Evolutionary conservation across 139 green algal species (phyloP), one percentile per base, ranked within the genome.

Genomic region (Nannochloris sp.): DNA sequence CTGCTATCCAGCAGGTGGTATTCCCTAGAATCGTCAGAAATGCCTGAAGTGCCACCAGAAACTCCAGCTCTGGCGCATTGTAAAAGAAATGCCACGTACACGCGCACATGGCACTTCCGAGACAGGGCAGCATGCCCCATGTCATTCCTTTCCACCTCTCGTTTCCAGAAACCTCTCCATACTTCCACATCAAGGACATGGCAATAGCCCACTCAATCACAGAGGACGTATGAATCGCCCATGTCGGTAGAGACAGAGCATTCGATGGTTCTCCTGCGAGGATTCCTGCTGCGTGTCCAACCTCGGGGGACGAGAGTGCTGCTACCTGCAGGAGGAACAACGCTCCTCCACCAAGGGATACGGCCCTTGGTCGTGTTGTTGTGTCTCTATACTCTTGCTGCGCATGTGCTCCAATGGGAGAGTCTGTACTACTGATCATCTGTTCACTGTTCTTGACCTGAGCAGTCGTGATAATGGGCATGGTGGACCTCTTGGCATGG

Each of bases 221-320:
- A 31, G 73, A 86, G 11, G 87, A 91, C 19, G 88, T 77, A 67
- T 99, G 93, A n/a, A 99, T 89, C 4, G 83, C 85, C 93, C 93
- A 99, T 1, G 93, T 99, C 3, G 93, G 93, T n/a, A 99, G 63
- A 1, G 85, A 95, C 1, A 99, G 82, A 0, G 93, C 93, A 57
- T 99, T 99, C 18, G 81, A 58, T 1, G 93, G 93, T 69, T 99
- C 93, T 12, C 25, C 12, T 14, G 69, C 66, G 14, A 83, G 48
- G 10, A 36, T 27, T 4, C 74, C 29, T n/a, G n/a, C 36, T 14
- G 56, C 44, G 57, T 46, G 7, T 12, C 34, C 55, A 65, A 19
- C n/a, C 9, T 57, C n/a, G 16, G 57, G 18, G 56, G 46, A 21
- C n/a, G 18, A 19, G 18, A 53, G 46, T 53, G n/a, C 46, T 53